phyloP scores from a whole-genome alignment of 169 alveolate species.

The Eimeria sp. region DNA sequence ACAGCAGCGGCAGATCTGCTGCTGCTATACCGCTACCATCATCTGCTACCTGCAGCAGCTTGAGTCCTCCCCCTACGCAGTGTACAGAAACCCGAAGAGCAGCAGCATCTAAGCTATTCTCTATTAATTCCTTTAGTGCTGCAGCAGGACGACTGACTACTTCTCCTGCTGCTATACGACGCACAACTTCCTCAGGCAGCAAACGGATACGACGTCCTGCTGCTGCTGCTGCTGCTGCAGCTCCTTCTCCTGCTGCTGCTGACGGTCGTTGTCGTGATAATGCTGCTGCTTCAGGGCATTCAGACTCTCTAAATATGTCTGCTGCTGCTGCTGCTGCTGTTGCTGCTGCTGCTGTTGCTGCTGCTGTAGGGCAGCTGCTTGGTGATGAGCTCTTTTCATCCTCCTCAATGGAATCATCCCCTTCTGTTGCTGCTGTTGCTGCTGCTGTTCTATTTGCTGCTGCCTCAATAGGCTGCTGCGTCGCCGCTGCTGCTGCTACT shows the following conservation, averaged over 20 bases:
- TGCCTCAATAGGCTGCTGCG: not conserved
- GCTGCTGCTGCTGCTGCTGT: no score
- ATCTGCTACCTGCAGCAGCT: constrained; percentile 95
- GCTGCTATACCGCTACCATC: constrained; percentile 91
- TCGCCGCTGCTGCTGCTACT: not conserved
- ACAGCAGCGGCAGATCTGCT: constrained; percentile 51
- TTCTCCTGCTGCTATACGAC: constrained; percentile 96
- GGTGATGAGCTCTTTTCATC: no score
- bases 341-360: no score
- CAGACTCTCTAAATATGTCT: no score
- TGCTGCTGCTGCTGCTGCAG: constrained; percentile 25
- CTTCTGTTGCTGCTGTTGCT: constrained; percentile 29
- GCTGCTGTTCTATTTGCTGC: not conserved
- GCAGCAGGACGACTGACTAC: constrained; percentile 97
- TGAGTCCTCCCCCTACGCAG: constrained; percentile 96
- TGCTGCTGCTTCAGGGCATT: not conserved
- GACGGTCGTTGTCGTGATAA: not conserved
- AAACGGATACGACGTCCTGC: constrained; percentile 86
- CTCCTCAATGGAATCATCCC: not conserved
- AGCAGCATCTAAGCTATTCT: constrained; percentile 99
- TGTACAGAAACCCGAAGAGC: constrained; percentile 93
- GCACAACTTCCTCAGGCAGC: constrained; percentile 79
- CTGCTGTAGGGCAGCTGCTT: not conserved
- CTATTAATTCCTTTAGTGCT: constrained; percentile 98
- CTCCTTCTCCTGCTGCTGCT: not conserved